Conservation (phyloP, 1,284 basidiomycete genomes). For the Microbotryum scabiosae region DNA sequence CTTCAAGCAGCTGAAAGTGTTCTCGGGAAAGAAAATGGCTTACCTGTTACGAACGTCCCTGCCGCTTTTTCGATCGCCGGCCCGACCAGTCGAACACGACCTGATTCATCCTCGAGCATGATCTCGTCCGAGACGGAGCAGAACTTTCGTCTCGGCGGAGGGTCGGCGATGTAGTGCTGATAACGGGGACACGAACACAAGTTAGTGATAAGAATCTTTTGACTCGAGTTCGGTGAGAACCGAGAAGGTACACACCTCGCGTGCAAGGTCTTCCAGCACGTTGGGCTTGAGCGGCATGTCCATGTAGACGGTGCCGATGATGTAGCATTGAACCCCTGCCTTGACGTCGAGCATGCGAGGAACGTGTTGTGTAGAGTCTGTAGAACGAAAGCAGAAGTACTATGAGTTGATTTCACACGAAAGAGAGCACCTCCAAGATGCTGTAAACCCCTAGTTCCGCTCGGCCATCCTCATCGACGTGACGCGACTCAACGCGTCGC, state of each 20-base stretch:
- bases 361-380: slow-evolving; percentile 56
- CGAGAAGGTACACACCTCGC: slow-evolving; percentile 59
- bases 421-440: no score
- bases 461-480: background rate
- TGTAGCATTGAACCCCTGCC: slow-evolving; percentile 75
- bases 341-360: slow-evolving; percentile 80
- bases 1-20: background rate
- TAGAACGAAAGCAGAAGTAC: no score
- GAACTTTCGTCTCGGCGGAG: slow-evolving; percentile 63
- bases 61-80: slow-evolving; percentile 43
- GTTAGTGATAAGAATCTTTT: background rate
- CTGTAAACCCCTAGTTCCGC: background rate
- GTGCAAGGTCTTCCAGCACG: slow-evolving; percentile 84
- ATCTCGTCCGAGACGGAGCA: slow-evolving; percentile 68
- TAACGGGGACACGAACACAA: background rate
- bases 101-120: slow-evolving; percentile 92
- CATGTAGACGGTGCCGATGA: slow-evolving; percentile 92
- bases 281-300: slow-evolving; percentile 98
- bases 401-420: no score
- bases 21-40: background rate
- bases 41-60: slow-evolving; percentile 64
- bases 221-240: background rate
- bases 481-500: background rate
- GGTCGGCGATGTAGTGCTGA: slow-evolving; percentile 81
- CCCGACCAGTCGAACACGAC: slow-evolving; percentile 80